Conservation (phyloP, 352 stramenopile genomes). For the Pythium scleroteichum region DNA sequence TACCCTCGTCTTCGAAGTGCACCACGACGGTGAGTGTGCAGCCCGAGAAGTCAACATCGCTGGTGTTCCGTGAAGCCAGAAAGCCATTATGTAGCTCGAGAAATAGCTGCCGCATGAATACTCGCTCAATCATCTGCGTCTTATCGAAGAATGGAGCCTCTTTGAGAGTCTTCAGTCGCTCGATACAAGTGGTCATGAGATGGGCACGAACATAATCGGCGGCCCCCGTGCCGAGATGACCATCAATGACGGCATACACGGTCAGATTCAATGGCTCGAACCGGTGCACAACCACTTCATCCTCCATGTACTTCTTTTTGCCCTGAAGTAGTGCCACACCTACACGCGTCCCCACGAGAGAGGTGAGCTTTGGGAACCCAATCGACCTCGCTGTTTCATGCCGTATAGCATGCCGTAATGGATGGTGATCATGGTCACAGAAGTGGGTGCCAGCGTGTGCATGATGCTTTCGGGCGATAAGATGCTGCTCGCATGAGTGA, state of each 20-base stretch:
- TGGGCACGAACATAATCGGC: slow-evolving; percentile 68
- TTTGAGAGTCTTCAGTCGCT: slow-evolving; percentile 1
- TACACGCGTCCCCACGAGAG: slow-evolving; percentile 12
- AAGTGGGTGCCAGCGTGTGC: slow-evolving; percentile 37
- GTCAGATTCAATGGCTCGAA: slow-evolving; percentile 47
- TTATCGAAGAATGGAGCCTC: not conserved
- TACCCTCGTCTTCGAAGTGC: slow-evolving; percentile 52
- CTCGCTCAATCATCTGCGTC: slow-evolving; percentile 44
- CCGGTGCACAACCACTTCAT: slow-evolving; percentile 48
- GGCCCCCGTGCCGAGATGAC: slow-evolving; percentile 90
- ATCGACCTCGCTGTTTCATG: slow-evolving; percentile 22
- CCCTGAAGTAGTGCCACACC: slow-evolving; percentile 86
- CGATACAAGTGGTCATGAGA: slow-evolving; percentile 6
- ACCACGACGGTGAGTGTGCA: slow-evolving; percentile 81
- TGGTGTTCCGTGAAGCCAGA: slow-evolving; percentile 30
- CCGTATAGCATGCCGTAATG: slow-evolving; percentile 29
- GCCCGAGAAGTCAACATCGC: slow-evolving; percentile 65
- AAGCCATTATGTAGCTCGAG: slow-evolving; percentile 69
- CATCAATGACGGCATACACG: slow-evolving; percentile 95
- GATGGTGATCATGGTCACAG: slow-evolving; percentile 52
- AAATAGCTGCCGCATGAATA: slow-evolving; percentile 73
- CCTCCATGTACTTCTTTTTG: slow-evolving; percentile 93
- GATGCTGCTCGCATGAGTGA: slow-evolving; percentile 60
- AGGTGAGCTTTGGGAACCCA: slow-evolving; percentile 16
- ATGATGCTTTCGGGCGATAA: slow-evolving; percentile 46